Evolutionary conservation across 306 rosid genomes (phyloP).

Genomic region (Dalbergia cultrata): DNA sequence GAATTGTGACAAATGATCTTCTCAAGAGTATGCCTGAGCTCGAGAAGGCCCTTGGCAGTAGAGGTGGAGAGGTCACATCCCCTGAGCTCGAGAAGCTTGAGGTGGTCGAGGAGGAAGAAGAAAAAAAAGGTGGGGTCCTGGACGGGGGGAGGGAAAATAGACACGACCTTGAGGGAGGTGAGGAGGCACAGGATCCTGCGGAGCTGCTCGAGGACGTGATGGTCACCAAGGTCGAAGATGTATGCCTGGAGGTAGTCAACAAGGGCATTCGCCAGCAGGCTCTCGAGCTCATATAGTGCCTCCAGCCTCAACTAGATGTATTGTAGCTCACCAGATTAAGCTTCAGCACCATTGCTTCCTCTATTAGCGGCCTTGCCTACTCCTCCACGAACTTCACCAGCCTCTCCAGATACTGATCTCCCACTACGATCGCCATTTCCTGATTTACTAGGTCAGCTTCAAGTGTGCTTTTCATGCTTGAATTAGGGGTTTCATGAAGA

Average conservation of each 20-base stretch:
- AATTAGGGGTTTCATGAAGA: slow-evolving; percentile 50
- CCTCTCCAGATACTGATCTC: slow-evolving; percentile 93
- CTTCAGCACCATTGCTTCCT: slow-evolving; percentile 80
- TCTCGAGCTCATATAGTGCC: slow-evolving; percentile 85
- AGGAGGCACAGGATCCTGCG: slow-evolving; percentile 85
- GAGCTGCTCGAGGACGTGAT: slow-evolving; percentile 97
- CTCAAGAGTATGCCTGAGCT: slow-evolving; percentile 89
- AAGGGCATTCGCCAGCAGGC: slow-evolving; percentile 84
- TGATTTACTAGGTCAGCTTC: background rate
- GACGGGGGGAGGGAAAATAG: slow-evolving; percentile 66
- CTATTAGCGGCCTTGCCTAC: slow-evolving; percentile 79
- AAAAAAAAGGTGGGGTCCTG: slow-evolving; percentile 95
- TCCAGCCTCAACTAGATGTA: slow-evolving; percentile 90
- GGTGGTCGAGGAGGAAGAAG: slow-evolving; percentile 71
- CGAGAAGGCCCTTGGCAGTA: slow-evolving; percentile 88
- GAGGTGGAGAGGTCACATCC: slow-evolving; percentile 94
- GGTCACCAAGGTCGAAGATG: slow-evolving; percentile 97
- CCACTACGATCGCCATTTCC: slow-evolving; percentile 87
- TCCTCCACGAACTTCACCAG: slow-evolving; percentile 84
- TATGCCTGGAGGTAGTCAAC: slow-evolving; percentile 93
- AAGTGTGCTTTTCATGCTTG: slow-evolving; percentile 10
- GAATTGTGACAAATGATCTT: slow-evolving; percentile 93
- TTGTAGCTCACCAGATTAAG: slow-evolving; percentile 86
- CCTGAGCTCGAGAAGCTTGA: slow-evolving; percentile 89
- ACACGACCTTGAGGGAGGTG: slow-evolving; percentile 87